phyloP scores from a whole-genome alignment of 306 rosid genomes.

The Carpinus fangiana region DNA sequence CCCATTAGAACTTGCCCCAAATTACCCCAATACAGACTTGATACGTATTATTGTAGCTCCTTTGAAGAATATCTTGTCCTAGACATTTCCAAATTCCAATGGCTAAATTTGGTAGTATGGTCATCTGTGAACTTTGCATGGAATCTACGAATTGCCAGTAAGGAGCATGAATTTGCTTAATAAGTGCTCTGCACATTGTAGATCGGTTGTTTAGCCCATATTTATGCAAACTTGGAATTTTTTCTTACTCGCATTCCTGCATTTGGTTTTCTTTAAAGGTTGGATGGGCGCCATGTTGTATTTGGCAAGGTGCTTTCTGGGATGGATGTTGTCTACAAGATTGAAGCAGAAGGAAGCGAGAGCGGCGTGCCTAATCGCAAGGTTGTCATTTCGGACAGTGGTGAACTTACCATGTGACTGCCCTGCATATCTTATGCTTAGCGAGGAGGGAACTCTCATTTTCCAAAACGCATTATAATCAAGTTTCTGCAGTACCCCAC shows the following conservation, averaged over 20 bases:
- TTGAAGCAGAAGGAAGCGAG: slow-evolving; percentile 44
- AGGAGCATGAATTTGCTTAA: not conserved
- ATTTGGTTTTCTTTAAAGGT: slow-evolving; percentile 46
- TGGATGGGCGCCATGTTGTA: slow-evolving; percentile 80
- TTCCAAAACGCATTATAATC: not conserved
- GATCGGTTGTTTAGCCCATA: not conserved
- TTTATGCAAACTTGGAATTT: not conserved
- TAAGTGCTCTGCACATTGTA: not conserved
- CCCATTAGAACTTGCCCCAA: too few species aligned
- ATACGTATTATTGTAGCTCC: not conserved
- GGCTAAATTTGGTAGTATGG: not conserved
- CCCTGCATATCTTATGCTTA: not conserved
- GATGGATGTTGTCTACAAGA: slow-evolving; percentile 53
- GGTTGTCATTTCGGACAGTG: slow-evolving; percentile 50
- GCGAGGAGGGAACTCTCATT: not conserved
- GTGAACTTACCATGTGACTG: slow-evolving; percentile 41
- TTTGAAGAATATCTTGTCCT: not conserved
- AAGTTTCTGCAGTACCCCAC: too few species aligned
- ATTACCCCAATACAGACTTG: too few species aligned
- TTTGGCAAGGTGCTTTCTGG: slow-evolving; percentile 59
- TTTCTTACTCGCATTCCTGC: slow-evolving; percentile 2
- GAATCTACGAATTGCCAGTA: not conserved
- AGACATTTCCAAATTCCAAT: not conserved
- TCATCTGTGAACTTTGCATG: not conserved
- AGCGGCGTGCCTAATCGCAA: slow-evolving; percentile 38